Evolutionary conservation across 352 stramenopile species (phyloP), one percentile per base, ranked within the genome.

Genomic region (Pythium plurisporium): DNA sequence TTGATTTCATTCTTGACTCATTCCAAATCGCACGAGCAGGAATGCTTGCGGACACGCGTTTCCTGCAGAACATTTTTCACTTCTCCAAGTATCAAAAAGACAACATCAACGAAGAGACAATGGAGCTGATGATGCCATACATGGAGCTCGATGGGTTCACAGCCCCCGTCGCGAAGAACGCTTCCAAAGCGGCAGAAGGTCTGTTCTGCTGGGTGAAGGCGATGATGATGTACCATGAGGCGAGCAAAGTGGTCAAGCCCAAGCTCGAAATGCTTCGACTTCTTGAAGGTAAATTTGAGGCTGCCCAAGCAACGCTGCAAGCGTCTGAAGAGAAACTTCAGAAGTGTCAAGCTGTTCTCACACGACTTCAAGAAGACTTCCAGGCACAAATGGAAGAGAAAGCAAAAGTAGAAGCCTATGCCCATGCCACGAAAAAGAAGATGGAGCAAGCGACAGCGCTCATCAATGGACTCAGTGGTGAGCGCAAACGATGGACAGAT

Each of bases 171-270:
- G 97, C 96, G 20, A 99, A 99, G 76, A 98, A 98, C 44, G 97
- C 96, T 0, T 98, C 93, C 43, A 84, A 90, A 3, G 96, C 96
- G 42, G 96, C 96, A 1, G 95, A 99, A 67, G 96, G 96, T 5
- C 70, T 99, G 25, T 99, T 96, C 62, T 98, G 89, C 23, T 99
- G 96, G 87, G 96, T 98, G 53, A 75, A 87, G 30, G 97, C 97
- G 1, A 99, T 99, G 97, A 98, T 98, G 63, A 98, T 96, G 58
- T 99, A 99, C 74, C 96, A 99, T 70, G 91, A 99, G 67, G 97
- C 96, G 1, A 98, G 91, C 23, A 99, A 99, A 70, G 97, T 99
- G 57, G 96, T 99, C 14, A 99, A 99, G 66, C 97, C 97, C 11
- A 99, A 99, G 70, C 82, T 99, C 4, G 97, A 99, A 67, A 96